Percentiles rank a stretch among this genome's conserved stretches.
Conservation (phyloP, 2,329 filamentous ascomycete genomes). For the Leptographium lundbergii region DNA sequence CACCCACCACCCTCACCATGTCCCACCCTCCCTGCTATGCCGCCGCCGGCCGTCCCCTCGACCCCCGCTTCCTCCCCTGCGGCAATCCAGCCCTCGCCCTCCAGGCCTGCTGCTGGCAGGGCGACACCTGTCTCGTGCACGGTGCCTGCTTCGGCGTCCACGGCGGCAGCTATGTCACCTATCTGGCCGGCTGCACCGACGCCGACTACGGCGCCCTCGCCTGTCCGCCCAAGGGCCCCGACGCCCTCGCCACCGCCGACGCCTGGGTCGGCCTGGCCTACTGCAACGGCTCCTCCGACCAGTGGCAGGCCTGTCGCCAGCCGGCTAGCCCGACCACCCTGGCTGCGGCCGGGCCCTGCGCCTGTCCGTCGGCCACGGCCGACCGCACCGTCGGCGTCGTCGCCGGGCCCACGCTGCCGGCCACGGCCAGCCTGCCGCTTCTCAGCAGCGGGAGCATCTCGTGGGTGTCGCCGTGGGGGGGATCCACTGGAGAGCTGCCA, state of each 20-base stretch:
- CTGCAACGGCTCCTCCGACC: slow-evolving; percentile 19
- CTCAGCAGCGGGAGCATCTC: slow-evolving; percentile 15
- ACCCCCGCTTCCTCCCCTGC: slow-evolving; percentile 12
- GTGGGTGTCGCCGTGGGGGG: slow-evolving; percentile 10
- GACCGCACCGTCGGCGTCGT: slow-evolving; percentile 16
- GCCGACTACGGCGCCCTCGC: slow-evolving; percentile 15
- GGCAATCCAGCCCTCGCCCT: slow-evolving; percentile 9
- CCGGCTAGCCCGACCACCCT: slow-evolving; percentile 12
- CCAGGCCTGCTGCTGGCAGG: slow-evolving; percentile 11
- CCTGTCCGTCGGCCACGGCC: slow-evolving; percentile 16
- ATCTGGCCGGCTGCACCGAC: slow-evolving; percentile 25
- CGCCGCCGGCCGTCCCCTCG: background rate
- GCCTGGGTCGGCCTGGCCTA: slow-evolving; percentile 23
- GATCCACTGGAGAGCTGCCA: too few relatives aligned
- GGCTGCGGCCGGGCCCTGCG: slow-evolving; percentile 16
- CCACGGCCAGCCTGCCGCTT: slow-evolving; percentile 17
- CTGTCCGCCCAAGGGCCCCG: slow-evolving; percentile 22
- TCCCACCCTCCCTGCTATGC: slow-evolving; percentile 12
- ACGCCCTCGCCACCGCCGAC: slow-evolving; percentile 2
- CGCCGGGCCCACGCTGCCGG: slow-evolving; percentile 14
- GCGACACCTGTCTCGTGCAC: slow-evolving; percentile 11
- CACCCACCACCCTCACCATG: background rate
- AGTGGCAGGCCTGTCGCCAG: slow-evolving; percentile 22
- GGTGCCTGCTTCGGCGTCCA: slow-evolving; percentile 12
- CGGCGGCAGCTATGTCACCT: slow-evolving; percentile 21